These are phyloP conservation scores for Zygoascus ofunaensis DNA, from an alignment of 805 yeast genomes.

Conservation along the genomic window DNA sequence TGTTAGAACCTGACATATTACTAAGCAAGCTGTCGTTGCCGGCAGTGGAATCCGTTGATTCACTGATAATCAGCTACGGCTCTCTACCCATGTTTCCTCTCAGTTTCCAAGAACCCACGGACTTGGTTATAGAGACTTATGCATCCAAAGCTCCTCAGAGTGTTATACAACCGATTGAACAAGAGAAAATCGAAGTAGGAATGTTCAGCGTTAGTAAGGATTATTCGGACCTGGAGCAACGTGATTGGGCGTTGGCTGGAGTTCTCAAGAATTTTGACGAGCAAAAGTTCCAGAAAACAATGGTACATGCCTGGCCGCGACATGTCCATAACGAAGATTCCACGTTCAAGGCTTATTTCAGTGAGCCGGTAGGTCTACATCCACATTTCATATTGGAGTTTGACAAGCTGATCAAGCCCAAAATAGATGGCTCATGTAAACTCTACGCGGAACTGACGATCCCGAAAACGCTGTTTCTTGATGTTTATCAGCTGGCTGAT, in stretches of 20 bases:
- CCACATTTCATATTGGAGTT: constrained; percentile 16
- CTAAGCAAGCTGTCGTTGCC: background rate
- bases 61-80: constrained; percentile 15
- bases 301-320: constrained; percentile 11
- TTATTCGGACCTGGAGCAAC: constrained; percentile 3
- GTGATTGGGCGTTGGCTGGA: constrained; percentile 16
- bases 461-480: constrained; percentile 43
- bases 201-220: constrained; percentile 10
- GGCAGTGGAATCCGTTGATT: constrained; percentile 7
- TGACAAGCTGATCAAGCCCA: constrained; percentile 3
- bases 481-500: constrained; percentile 42
- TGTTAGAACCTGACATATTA: background rate
- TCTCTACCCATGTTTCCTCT: constrained; percentile 10
- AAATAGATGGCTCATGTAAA: constrained; percentile 30
- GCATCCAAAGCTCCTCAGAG: constrained; percentile 4
- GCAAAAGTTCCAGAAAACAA: constrained; percentile 10
- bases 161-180: background rate
- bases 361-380: constrained; percentile 20
- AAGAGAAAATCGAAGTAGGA: constrained; percentile 18
- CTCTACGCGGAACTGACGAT: constrained; percentile 37
- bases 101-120: constrained; percentile 10
- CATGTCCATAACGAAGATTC: constrained; percentile 5
- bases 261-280: constrained; percentile 13
- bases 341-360: constrained; percentile 12
- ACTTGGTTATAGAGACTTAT: constrained; percentile 20